A percentile compares a stretch with the other conserved stretches of the same genome.
Conservation (phyloP, 345 rosid genomes). For the Gossypium thurberi region DNA sequence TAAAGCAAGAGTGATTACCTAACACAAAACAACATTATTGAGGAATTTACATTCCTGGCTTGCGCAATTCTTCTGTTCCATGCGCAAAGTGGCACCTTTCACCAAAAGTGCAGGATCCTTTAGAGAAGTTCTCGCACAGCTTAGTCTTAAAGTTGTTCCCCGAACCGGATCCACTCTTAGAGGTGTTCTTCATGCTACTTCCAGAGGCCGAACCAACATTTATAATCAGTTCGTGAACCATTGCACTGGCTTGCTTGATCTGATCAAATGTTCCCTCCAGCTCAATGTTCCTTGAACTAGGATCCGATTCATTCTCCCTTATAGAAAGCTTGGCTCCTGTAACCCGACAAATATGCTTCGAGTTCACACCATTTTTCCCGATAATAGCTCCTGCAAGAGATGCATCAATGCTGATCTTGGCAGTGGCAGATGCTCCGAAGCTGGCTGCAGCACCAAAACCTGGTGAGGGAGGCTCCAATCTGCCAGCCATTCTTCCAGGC, state of each 20-base stretch:
- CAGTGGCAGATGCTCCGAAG: slow-evolving; percentile 86
- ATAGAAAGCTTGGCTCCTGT: slow-evolving; percentile 92
- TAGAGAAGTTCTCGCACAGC: slow-evolving; percentile 63
- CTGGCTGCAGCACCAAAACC: slow-evolving; percentile 52
- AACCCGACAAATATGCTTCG: slow-evolving; percentile 78
- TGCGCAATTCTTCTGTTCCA: slow-evolving; percentile 68
- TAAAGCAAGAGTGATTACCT: slow-evolving; percentile 7
- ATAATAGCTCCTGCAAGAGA: slow-evolving; percentile 92
- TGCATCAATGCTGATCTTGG: slow-evolving; percentile 88
- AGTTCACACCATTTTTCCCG: slow-evolving; percentile 87
- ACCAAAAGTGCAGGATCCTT: slow-evolving; percentile 83
- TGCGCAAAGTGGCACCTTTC: slow-evolving; percentile 92
- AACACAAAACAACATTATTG: background rate
- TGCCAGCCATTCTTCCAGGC: slow-evolving; percentile 43
- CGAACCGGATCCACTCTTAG: slow-evolving; percentile 13
- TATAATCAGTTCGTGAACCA: slow-evolving; percentile 81
- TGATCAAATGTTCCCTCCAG: slow-evolving; percentile 95
- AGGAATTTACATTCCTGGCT: slow-evolving; percentile 26
- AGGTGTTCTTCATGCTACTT: slow-evolving; percentile 26
- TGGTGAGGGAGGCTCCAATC: slow-evolving; percentile 41
- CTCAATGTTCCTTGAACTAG: slow-evolving; percentile 78
- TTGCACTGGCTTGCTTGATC: slow-evolving; percentile 90
- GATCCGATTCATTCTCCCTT: slow-evolving; percentile 74
- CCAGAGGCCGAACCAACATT: slow-evolving; percentile 51
- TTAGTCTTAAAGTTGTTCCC: slow-evolving; percentile 73